Conservation (phyloP, 768 basidiomycete genomes). For the Tylopilus plumbeoviolaceoides region DNA sequence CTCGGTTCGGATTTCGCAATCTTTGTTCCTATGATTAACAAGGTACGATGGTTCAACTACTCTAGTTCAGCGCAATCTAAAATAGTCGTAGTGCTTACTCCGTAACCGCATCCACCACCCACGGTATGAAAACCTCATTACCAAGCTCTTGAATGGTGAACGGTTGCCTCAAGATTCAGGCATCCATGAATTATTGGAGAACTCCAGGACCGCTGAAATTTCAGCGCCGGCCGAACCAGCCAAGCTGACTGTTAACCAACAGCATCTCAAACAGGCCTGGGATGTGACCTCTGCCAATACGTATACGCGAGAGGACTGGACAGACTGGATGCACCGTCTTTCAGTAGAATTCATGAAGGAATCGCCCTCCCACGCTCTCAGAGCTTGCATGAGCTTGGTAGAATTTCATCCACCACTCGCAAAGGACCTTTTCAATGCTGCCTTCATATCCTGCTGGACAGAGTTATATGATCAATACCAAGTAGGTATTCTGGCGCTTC, state of each 20-base stretch:
- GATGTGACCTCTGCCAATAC: slow-evolving; percentile 74
- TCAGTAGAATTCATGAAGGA: slow-evolving; percentile 97
- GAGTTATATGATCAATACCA: slow-evolving; percentile 97
- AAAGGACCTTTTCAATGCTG: slow-evolving; percentile 94
- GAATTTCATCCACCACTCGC: slow-evolving; percentile 89
- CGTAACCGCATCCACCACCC: slow-evolving; percentile 74
- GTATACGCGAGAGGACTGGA: slow-evolving; percentile 82
- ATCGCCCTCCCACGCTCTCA: slow-evolving; percentile 95
- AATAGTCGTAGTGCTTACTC: slow-evolving; percentile 55
- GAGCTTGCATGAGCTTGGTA: slow-evolving; percentile 92
- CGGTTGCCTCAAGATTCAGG: slow-evolving; percentile 82
- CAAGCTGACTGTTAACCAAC: slow-evolving; percentile 93
- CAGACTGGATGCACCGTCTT: slow-evolving; percentile 90
- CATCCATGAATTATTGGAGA: slow-evolving; percentile 67
- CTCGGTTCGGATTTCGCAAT: slow-evolving; percentile 97
- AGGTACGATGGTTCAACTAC: slow-evolving; percentile 44
- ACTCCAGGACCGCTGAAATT: slow-evolving; percentile 51
- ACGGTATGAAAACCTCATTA: slow-evolving; percentile 84
- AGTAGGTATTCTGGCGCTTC: slow-evolving; percentile 38
- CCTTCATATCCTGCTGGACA: slow-evolving; percentile 96
- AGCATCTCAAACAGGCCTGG: slow-evolving; percentile 96
- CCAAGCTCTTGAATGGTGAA: slow-evolving; percentile 89
- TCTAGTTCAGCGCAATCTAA: background rate
- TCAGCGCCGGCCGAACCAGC: slow-evolving; percentile 83
- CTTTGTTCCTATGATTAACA: slow-evolving; percentile 95